Percentiles rank a stretch among this genome's conserved stretches.
Conservation (phyloP, 73 alveolate species). For the Paramecium octaurelia region DNA sequence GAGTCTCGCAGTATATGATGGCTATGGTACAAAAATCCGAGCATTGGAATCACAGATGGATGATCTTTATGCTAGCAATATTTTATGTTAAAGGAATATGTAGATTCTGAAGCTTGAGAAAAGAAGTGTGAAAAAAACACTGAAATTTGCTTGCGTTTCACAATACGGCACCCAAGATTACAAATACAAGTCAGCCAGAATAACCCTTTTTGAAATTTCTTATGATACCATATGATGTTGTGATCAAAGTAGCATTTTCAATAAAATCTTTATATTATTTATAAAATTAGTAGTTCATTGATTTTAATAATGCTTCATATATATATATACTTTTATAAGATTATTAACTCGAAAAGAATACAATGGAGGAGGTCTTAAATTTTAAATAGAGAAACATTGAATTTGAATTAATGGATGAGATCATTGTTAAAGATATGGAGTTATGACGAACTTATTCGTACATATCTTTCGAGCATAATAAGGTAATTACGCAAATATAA, state of each 20-base stretch:
- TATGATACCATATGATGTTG: neutral
- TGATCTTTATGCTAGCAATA: constrained; percentile 38
- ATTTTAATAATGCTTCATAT: no score
- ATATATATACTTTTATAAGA: no score
- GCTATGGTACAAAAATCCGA: constrained; percentile 33
- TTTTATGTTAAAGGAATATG: constrained; percentile 40
- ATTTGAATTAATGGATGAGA: neutral
- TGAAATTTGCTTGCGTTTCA: constrained; percentile 24
- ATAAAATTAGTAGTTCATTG: no score
- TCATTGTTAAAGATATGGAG: neutral
- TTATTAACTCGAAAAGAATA: no score
- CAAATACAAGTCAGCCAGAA: constrained; percentile 26
- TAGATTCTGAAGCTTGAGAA: constrained; percentile 13
- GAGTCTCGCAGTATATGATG: constrained; percentile 38
- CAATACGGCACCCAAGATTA: constrained; percentile 36
- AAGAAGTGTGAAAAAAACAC: constrained; percentile 2
- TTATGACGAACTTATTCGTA: neutral
- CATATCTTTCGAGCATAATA: neutral
- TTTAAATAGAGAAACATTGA: neutral
- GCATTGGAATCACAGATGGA: constrained; percentile 41
- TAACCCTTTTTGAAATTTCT: neutral
- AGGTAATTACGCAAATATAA: neutral
- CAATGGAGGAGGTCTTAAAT: neutral
- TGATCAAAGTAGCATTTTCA: neutral
- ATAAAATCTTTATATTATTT: neutral